Conservation (phyloP, 2,329 filamentous ascomycete genomes). For the Ophiostoma quercus region DNA sequence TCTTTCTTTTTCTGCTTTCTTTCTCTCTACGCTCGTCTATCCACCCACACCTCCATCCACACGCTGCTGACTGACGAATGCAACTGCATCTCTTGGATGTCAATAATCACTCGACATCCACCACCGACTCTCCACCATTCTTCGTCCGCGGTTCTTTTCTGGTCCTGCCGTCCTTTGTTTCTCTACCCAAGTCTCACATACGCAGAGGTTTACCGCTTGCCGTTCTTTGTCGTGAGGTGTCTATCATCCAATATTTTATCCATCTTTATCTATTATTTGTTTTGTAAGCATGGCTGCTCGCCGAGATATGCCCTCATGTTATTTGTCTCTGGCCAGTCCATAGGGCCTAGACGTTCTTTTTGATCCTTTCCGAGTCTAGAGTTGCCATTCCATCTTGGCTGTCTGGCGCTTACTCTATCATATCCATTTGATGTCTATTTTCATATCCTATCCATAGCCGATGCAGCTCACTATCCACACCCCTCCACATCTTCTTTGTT, state of each 20-base stretch:
- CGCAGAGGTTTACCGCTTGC: not conserved
- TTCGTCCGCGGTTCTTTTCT: not conserved
- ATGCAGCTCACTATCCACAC: not conserved
- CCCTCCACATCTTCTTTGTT: not conserved
- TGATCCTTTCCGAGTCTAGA: not conserved
- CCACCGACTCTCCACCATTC: not conserved
- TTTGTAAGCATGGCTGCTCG: no score
- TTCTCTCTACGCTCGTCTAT: not conserved
- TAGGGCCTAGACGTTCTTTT: not conserved
- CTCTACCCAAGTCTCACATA: not conserved
- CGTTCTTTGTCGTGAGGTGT: not conserved
- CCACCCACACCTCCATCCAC: not conserved
- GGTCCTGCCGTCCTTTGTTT: not conserved
- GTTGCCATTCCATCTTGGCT: not conserved
- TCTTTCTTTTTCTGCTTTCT: not conserved
- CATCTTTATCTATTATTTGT: no score
- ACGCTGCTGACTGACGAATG: constrained; percentile 1
- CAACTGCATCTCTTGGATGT: not conserved
- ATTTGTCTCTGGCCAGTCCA: not conserved
- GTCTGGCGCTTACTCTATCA: not conserved
- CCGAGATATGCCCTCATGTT: not conserved
- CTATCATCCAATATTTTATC: not conserved
- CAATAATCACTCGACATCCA: not conserved
- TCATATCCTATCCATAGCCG: not conserved
- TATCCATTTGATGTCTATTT: not conserved